Percentiles rank a stretch among this genome's conserved stretches.
phyloP scores from a whole-genome alignment of 148 eudicot genomes.

The Beta vulgaris region DNA sequence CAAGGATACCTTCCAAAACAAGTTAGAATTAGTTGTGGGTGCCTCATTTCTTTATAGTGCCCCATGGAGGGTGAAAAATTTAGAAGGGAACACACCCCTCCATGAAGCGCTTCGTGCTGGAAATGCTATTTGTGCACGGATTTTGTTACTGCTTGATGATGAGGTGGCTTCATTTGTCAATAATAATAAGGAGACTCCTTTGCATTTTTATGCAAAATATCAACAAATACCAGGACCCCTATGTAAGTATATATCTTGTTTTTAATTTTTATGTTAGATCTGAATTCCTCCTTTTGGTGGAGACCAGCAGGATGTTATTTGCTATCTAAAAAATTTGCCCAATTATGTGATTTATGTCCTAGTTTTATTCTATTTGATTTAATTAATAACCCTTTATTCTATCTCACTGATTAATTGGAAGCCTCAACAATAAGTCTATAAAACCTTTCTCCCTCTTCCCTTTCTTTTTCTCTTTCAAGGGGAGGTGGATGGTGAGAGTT shows the following conservation, averaged over 20 bases:
- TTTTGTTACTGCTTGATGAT: background rate
- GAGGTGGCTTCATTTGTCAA: background rate
- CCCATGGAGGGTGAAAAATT: background rate
- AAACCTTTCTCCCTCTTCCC: too few species aligned
- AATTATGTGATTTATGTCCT: too few species aligned
- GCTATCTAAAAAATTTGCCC: too few species aligned
- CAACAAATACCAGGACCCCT: background rate
- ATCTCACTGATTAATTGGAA: too few species aligned
- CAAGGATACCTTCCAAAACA: background rate
- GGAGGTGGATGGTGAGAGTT: too few species aligned
- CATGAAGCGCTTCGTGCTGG: background rate
- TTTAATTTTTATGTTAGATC: background rate
- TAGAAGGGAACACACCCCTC: background rate
- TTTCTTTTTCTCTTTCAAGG: too few species aligned
- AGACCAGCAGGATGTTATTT: too few species aligned
- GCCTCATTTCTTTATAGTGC: background rate
- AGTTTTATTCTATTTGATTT: too few species aligned
- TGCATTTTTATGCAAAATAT: background rate
- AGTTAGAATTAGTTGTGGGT: background rate
- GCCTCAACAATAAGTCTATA: too few species aligned
- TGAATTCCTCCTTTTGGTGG: background rate
- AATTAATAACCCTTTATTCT: too few species aligned
- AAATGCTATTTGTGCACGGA: background rate
- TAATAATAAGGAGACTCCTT: background rate
- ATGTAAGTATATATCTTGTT: background rate